Percentiles rank a stretch among this genome's conserved stretches.
phyloP scores from a whole-genome alignment of 139 green algal genomes.

The Coelastrella sp. region DNA sequence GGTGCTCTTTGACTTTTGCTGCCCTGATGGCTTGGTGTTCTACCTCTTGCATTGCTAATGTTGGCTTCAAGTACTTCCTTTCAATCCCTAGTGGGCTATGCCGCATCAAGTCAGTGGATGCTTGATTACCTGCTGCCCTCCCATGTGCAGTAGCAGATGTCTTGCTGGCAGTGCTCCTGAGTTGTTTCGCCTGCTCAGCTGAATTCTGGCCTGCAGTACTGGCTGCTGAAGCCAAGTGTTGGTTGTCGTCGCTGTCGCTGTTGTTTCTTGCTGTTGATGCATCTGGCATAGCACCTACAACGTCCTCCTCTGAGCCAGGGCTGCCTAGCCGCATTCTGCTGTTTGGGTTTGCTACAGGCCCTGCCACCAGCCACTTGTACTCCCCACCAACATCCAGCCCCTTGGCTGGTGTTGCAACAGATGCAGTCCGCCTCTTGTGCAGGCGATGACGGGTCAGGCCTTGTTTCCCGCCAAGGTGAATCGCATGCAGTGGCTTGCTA shows the following conservation, averaged over 20 bases:
- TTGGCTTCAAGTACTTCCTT: conserved; percentile 19
- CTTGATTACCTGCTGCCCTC: too few species aligned
- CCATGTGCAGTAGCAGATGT: too few species aligned
- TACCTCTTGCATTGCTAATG: not conserved
- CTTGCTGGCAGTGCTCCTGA: too few species aligned
- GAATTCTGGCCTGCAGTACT: not conserved
- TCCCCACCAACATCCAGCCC: not conserved
- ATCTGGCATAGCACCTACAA: not conserved
- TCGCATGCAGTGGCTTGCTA: not conserved
- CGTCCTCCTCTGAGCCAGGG: not conserved
- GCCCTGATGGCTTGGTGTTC: not conserved
- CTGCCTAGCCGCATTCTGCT: not conserved
- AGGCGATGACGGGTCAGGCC: not conserved
- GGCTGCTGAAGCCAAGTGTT: not conserved
- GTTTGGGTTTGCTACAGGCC: not conserved
- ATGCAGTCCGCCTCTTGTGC: not conserved
- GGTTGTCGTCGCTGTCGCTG: not conserved
- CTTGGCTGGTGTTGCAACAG: not conserved
- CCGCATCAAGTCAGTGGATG: too few species aligned
- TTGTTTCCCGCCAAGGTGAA: not conserved
- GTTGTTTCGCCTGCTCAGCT: not conserved
- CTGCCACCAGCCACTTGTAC: not conserved
- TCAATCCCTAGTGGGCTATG: not conserved
- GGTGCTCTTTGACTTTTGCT: not conserved
- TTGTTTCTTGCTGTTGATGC: not conserved